Percentiles rank a stretch among this genome's conserved stretches.
Conservation (phyloP, 106 monocot genomes). For the Chionographis japonica region DNA sequence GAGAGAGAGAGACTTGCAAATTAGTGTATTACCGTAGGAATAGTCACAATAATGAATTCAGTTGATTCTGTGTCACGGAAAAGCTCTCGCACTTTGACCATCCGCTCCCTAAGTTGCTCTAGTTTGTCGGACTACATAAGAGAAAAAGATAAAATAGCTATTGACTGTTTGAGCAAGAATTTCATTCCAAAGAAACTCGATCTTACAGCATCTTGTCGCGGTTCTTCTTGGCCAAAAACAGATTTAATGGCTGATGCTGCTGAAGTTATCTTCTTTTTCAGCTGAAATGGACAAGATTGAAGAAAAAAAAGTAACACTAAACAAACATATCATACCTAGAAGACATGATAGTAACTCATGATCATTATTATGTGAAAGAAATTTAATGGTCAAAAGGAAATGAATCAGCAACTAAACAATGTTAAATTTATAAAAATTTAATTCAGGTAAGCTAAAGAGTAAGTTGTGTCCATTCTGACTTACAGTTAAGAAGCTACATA, state of each 20-base stretch:
- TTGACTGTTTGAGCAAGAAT: neutral
- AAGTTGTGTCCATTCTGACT: no score
- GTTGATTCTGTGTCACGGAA: slow-evolving; percentile 89
- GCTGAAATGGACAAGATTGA: slow-evolving; percentile 29
- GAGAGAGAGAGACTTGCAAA: neutral
- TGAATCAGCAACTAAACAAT: no score
- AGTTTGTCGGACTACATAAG: slow-evolving; percentile 77
- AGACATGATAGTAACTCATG: neutral
- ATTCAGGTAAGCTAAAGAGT: no score
- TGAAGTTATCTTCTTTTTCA: slow-evolving; percentile 77
- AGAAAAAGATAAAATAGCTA: slow-evolving; percentile 4
- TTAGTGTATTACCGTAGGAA: slow-evolving; percentile 69
- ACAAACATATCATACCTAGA: neutral
- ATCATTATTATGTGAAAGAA: neutral
- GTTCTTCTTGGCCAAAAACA: slow-evolving; percentile 79
- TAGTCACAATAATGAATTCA: slow-evolving; percentile 95
- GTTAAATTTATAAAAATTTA: no score
- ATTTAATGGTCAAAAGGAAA: neutral
- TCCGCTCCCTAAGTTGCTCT: slow-evolving; percentile 88
- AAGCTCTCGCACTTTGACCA: slow-evolving; percentile 92
- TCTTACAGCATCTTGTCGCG: slow-evolving; percentile 63
- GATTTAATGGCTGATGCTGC: slow-evolving; percentile 99
- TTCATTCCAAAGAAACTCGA: neutral
- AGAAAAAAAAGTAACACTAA: no score
- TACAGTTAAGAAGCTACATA: no score